Percentiles rank a stretch among this genome's conserved stretches.
phyloP scores from a whole-genome alignment of 2,329 filamentous ascomycete species.

The Colletotrichum noveboracense region DNA sequence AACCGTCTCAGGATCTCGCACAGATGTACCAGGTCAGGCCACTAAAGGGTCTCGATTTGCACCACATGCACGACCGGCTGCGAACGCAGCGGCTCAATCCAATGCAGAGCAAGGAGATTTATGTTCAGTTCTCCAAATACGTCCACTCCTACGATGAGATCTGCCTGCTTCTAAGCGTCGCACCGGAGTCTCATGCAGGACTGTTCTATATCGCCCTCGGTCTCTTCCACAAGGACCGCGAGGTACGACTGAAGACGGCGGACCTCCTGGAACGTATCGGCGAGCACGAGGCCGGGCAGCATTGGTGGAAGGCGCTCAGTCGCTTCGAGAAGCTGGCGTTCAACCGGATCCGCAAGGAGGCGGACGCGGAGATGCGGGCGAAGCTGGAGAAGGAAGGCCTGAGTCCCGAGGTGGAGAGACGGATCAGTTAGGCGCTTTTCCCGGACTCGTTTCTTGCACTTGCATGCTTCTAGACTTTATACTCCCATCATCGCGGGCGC shows the following conservation, averaged over 20 bases:
- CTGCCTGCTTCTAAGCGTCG: slow-evolving; percentile 80
- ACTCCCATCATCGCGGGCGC: neutral
- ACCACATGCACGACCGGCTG: slow-evolving; percentile 91
- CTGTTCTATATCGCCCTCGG: slow-evolving; percentile 92
- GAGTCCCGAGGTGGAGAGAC: slow-evolving; percentile 46
- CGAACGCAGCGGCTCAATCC: slow-evolving; percentile 80
- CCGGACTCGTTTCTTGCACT: slow-evolving; percentile 1
- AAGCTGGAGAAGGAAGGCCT: slow-evolving; percentile 51
- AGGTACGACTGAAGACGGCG: slow-evolving; percentile 78
- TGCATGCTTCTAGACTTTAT: slow-evolving; percentile 6
- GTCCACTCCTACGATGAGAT: slow-evolving; percentile 85
- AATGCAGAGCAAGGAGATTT: slow-evolving; percentile 81
- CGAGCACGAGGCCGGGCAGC: slow-evolving; percentile 86
- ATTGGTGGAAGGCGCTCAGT: slow-evolving; percentile 89
- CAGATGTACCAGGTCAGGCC: slow-evolving; percentile 69
- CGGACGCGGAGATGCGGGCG: slow-evolving; percentile 55
- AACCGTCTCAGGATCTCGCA: slow-evolving; percentile 61
- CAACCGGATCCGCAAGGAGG: slow-evolving; percentile 75
- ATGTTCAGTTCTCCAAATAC: slow-evolving; percentile 77
- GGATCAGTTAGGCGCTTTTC: slow-evolving; percentile 47
- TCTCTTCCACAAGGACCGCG: slow-evolving; percentile 85
- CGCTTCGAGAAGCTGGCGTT: slow-evolving; percentile 89
- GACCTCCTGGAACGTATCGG: slow-evolving; percentile 82
- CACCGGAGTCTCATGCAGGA: slow-evolving; percentile 84
- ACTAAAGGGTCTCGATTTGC: slow-evolving; percentile 82